Base-by-base conservation (phyloP, 805 yeast species). In the Yamadazyma endophytica region DNA sequence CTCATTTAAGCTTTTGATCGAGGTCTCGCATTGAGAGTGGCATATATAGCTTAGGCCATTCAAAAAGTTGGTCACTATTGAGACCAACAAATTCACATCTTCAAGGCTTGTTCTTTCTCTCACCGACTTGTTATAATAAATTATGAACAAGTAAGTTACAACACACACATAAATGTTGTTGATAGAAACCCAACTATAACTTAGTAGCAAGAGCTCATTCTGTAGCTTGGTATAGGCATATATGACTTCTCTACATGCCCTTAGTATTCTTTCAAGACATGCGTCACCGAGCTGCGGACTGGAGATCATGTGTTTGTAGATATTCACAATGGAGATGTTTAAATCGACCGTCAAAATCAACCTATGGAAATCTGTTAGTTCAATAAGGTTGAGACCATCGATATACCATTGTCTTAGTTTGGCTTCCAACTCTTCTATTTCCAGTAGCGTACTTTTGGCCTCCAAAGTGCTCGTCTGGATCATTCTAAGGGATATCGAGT, bases 141-240 rank as follows among this genome's bases (percentile, higher is more conserved):
- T 37, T 36, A 37, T 40, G 12, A 29, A 29, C 11, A 45, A 20
- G 24, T 42, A 39, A 12, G 29, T 29, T 4, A 34, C 26, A 3
- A 33, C 36, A 1, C 39, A 44, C 21, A 35, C 15, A 18, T 13
- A 39, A 3, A 45, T 27, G 21, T 37, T 39, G 30, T 44, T 43
- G 17, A 37, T 35, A 14, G 48, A 46, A 13, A 41, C 40, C 49
- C 48, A 43, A 5, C 41, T 35, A 20, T 31, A 45, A 24, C 42
- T 41, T 25, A 43, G 31, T 13, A 39, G 29, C 18, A 30, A 31
- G 9, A 35, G 23, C 5, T 31, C 24, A n/a, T 24, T 28, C 12
- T 35, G 30, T 8, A 37, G 13, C 4, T 13, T 19, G 7, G 23
- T 7, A 26, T 43, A 44, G 5, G 28, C 39, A 9, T 24, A 21